Base-by-base conservation (phyloP, 768 basidiomycete species). In the Neoboletus brunneissimus region DNA sequence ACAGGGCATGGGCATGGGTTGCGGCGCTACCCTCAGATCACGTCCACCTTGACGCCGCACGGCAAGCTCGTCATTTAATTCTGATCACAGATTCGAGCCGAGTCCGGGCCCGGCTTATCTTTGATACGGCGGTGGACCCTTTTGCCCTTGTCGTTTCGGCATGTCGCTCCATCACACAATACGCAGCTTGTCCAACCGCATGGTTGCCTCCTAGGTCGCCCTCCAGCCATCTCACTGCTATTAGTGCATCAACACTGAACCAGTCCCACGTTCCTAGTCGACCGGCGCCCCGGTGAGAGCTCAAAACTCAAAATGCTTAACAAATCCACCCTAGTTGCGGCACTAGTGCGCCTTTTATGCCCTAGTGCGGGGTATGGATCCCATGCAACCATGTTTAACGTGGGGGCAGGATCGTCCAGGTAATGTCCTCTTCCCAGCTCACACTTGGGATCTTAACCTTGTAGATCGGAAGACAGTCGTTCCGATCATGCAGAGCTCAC, bases 31-130 rank as follows among this genome's bases (percentile, higher is more conserved):
- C 34, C 34, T 16, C 34, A 7, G 25, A 25, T 15, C 15, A 2
- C 15, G 11, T 32, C 31, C 62, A 59, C 59, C 66, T 51, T 66
- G 59, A 44, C 62, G 48, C 65, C 65, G 65, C 65, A 50, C 54
- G 49, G 52, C n/a, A 20, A 40, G n/a, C 2, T 40, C 40, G 40
- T 11, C 38, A n/a, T n/a, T 35, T 32, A 32, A 32, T 34, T 34
- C 40, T 20, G 40, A 41, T 22, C 20, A 7, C 41, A 22, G 20
- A 13, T 18, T n/a, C n/a, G 9, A 6, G 18, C 40, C 11, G 11
- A 40, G 10, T 18, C 40, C 40, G n/a, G n/a, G 11, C 11, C 40
- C 40, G 40, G 40, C 40, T 20, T 40, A 40, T 40, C 40, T 40
- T 12, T 40, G 40, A 20, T 40, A 7, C 34, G 10, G 5, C 32